Base-by-base conservation (phyloP, 306 rosid species). In the Acmispon strigosus region DNA sequence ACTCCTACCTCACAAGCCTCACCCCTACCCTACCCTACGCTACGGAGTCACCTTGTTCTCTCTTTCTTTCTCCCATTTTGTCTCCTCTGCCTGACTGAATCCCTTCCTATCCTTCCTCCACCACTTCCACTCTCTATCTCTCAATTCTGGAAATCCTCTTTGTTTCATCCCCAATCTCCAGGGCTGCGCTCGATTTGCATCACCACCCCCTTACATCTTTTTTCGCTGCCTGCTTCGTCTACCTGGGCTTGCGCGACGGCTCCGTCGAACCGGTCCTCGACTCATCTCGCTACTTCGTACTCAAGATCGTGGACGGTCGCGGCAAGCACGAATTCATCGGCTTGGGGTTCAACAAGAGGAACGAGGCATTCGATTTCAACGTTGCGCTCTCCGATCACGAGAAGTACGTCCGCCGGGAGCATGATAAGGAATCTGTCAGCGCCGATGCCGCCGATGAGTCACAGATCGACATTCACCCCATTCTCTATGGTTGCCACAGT, bases 351-450 rank as follows among this genome's bases (percentile, higher is more conserved):
- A 66, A 89, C 2, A 97, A 95, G 83, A 69, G 99, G 24, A 95
- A 95, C 63, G 99, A 95, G 76, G 99, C 99, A 2, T 95, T 95
- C 36, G 99, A 95, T 77, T 95, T 95, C 89, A 95, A 95, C 41
- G 99, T 95, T 63, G 96, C 99, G 4, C 77, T 95, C 29, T 95
- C 99, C 61, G 99, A 95, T 67, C 99, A 95, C 72, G 99, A 95
- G 36, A 95, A 95, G 90, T 84, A 95, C 43, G 96, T 87, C 27
- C 81, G 80, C 45, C 77, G 99, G 34, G 99, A 91, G 62, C 81
- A 74, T 41, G 99, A 95, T 74, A 87, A 86, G 80, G 99, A 91
- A 4, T 45, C 78, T 16, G 81, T 73, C 5, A 42, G 66, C 27
- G 3, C 61, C 2, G 62, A 37, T 49, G 57, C 44, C 18, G 52